These are phyloP conservation scores for Lichina pygmaea DNA, from an alignment of 495 filamentous ascomycete species.

Conservation along the genomic window DNA sequence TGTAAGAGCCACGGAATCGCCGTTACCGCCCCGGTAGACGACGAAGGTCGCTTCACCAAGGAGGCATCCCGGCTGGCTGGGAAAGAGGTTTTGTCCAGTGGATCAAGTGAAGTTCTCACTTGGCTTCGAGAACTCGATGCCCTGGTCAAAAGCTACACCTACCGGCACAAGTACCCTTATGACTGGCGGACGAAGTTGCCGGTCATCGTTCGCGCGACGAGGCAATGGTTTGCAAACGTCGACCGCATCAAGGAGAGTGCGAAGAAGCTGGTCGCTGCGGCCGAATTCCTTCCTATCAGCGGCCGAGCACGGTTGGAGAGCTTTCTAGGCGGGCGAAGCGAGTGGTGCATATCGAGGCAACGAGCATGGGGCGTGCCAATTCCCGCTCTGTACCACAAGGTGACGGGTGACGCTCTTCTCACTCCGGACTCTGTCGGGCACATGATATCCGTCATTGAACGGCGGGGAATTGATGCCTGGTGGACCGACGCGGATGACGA, in stretches of 20 bases:
- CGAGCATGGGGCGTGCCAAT: conserved; percentile 93
- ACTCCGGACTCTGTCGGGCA: conserved; percentile 57
- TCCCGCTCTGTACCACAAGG: conserved; percentile 53
- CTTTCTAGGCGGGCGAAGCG: conserved; percentile 64
- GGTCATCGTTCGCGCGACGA: conserved; percentile 72
- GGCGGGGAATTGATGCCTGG: conserved; percentile 71
- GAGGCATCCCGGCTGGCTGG: conserved; percentile 40
- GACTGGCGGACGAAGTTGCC: conserved; percentile 92
- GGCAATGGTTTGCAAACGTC: conserved; percentile 94
- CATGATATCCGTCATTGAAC: conserved; percentile 51
- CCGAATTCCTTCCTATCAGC: conserved; percentile 49
- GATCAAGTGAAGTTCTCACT: conserved; percentile 39
- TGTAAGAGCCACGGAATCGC: conserved; percentile 37
- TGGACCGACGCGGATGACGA: conserved; percentile 63
- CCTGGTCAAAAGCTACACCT: conserved; percentile 40
- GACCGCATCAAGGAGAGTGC: conserved; percentile 49
- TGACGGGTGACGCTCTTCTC: conserved; percentile 40
- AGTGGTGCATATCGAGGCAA: conserved; percentile 98
- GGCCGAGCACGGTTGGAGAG: conserved; percentile 49
- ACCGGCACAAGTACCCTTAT: conserved; percentile 83
- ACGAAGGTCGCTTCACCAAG: conserved; percentile 48
- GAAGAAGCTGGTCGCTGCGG: conserved; percentile 34
- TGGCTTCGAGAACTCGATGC: conserved; percentile 22
- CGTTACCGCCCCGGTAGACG: conserved; percentile 57
- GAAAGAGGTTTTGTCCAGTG: conserved; percentile 31